Evolutionary conservation across 441 rosid genomes (phyloP).

Genomic region (Eruca vesicaria): DNA sequence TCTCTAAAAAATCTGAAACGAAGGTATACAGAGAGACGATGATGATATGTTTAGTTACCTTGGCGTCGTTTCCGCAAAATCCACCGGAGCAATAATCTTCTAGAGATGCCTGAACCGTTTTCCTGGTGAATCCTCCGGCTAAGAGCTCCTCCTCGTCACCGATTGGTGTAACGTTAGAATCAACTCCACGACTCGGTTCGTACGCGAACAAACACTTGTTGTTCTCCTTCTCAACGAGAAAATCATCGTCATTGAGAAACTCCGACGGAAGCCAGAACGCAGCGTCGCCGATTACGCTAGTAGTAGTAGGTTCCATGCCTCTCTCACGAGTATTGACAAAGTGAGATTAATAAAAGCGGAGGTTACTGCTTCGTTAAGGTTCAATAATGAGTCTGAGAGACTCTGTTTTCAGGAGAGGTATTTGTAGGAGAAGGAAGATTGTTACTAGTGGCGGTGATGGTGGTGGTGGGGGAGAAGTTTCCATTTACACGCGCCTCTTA

Average conservation of each 20-base stretch:
- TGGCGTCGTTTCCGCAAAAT: conserved; percentile 9
- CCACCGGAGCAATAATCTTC: conserved; percentile 39
- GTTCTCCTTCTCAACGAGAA: conserved; percentile 32
- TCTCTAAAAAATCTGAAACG: not conserved
- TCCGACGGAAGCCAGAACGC: conserved; percentile 75
- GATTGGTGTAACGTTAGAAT: conserved; percentile 62
- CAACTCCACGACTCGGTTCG: conserved; percentile 40
- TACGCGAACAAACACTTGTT: conserved; percentile 13
- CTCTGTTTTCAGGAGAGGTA: conserved; percentile 22
- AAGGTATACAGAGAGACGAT: not conserved
- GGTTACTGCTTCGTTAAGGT: conserved; percentile 42
- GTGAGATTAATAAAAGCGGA: not conserved
- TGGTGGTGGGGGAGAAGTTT: conserved; percentile 12
- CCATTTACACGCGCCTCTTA: conserved; percentile 9
- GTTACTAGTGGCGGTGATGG: conserved; percentile 10
- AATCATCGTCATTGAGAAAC: conserved; percentile 67
- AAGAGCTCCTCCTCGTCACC: conserved; percentile 59
- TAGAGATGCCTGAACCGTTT: conserved; percentile 49
- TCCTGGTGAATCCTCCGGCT: conserved; percentile 48
- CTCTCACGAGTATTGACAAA: not conserved
- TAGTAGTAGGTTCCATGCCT: conserved; percentile 60
- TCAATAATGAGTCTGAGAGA: conserved; percentile 31
- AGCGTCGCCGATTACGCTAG: conserved; percentile 48
- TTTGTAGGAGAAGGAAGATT: conserved; percentile 21
- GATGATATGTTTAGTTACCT: not conserved